Evolutionary conservation across 202 grass and related monocot genomes (phyloP).

Genomic region (Carex sylvatica): DNA sequence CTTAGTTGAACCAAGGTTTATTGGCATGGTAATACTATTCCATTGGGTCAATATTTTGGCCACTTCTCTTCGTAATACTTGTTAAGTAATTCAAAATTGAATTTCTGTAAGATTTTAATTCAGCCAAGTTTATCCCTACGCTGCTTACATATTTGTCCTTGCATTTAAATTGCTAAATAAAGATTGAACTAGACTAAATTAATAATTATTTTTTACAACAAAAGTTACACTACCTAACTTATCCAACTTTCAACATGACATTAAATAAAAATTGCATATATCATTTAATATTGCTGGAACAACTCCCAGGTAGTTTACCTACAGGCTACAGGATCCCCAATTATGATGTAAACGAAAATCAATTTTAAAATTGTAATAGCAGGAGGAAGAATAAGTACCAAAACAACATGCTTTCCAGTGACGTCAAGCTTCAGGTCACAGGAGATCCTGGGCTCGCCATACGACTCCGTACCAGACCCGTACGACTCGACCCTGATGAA

Average conservation of each 20-base stretch:
- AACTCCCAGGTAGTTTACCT: background rate
- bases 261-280: background rate
- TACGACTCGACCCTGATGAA: slow-evolving; percentile 89
- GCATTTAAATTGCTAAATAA: background rate
- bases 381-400: slow-evolving; percentile 37
- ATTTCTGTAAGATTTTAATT: background rate
- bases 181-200: background rate
- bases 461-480: slow-evolving; percentile 69
- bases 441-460: slow-evolving; percentile 55
- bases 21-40: background rate
- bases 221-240: background rate
- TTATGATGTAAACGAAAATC: background rate
- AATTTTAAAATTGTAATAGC: background rate
- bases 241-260: background rate
- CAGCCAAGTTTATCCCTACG: background rate
- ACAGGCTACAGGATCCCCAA: background rate
- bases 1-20: background rate
- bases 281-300: background rate
- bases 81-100: background rate
- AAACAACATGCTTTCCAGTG: slow-evolving; percentile 70
- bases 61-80: background rate
- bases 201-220: background rate
- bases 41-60: background rate
- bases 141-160: background rate
- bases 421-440: slow-evolving; percentile 85